Base-by-base conservation (phyloP, 257 asterid genomes). In the Oldenlandia corymbosa region DNA sequence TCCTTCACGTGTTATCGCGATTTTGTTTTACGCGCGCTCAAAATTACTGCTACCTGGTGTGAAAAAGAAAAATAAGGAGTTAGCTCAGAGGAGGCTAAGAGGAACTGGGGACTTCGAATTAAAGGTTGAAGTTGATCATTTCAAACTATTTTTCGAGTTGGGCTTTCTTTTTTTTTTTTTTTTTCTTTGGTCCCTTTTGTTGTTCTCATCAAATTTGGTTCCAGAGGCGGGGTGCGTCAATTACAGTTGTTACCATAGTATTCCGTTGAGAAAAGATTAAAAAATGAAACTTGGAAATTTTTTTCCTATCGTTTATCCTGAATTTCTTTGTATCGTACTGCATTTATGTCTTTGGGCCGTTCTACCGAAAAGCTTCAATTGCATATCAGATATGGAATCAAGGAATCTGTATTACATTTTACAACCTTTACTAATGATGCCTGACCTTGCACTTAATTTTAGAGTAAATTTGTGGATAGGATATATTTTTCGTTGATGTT, bases 231-330 rank as follows among this genome's bases (percentile, higher is more conserved):
- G 37, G 34, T 16, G 49, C 14, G 42, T 46, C 27, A 1, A 17
- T 60, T 60, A 17, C 26, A 30, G 60, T 42, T 41, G 54, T 5
- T 42, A 26, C 43, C 65, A 24, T 60, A 16, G 24, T 17, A 32
- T 30, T 6, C n/a, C n/a, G n/a, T n/a, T 12, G 65, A 21, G 65
- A 61, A 26, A 60, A 60, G 28, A 14, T 23, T 54, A 34, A 34
- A 34, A 34, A 34, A 3, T 12, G 55, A 62, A 62, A 43, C 66
- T 62, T 62, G 55, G 27, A 20, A 49, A 49, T 45, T 27, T 27
- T 3, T 48, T 27, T 20, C 42, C 6, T 13, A 10, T 11, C 8
- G 21, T 60, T 23, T 60, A 14, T 43, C 10, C 10, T 41, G 0
- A 28, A 3, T 42, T 18, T 60, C 18, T 42, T 60, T 11, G 23